Conservation (phyloP, 495 filamentous ascomycete species). For the Lophium mytilinum region DNA sequence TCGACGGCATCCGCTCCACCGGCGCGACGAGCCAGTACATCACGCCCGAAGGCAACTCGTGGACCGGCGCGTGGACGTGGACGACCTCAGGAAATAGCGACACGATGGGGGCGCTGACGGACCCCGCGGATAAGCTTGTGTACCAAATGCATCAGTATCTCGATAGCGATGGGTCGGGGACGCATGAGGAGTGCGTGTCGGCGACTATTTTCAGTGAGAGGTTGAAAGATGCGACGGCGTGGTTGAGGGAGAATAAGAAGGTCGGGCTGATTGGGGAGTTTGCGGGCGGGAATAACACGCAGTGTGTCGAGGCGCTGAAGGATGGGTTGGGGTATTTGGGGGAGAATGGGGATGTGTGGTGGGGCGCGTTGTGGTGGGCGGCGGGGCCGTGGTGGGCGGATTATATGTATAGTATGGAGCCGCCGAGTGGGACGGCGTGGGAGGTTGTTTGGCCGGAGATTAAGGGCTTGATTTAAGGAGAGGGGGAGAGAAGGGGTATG, state of each 20-base stretch:
- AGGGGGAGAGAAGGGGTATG: not conserved
- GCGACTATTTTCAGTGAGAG: slow-evolving; percentile 59
- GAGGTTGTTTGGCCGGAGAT: slow-evolving; percentile 19
- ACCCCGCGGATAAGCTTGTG: slow-evolving; percentile 53
- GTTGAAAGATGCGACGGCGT: slow-evolving; percentile 54
- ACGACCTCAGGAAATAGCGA: slow-evolving; percentile 42
- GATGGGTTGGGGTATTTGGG: slow-evolving; percentile 54
- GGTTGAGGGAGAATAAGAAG: slow-evolving; percentile 63
- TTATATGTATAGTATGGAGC: slow-evolving; percentile 58
- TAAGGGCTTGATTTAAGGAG: slow-evolving; percentile 10
- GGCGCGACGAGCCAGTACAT: slow-evolving; percentile 75
- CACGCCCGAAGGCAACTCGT: slow-evolving; percentile 66
- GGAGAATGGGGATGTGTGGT: slow-evolving; percentile 61
- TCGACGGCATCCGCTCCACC: slow-evolving; percentile 83
- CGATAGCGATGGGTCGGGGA: slow-evolving; percentile 56
- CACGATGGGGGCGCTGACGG: slow-evolving; percentile 50
- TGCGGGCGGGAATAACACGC: slow-evolving; percentile 58
- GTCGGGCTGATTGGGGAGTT: slow-evolving; percentile 64
- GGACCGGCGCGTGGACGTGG: slow-evolving; percentile 56
- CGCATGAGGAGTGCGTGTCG: slow-evolving; percentile 50
- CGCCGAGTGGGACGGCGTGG: slow-evolving; percentile 45
- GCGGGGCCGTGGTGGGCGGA: slow-evolving; percentile 54
- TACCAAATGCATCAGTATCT: slow-evolving; percentile 58
- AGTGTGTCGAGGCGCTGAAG: slow-evolving; percentile 57
- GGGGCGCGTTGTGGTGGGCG: slow-evolving; percentile 59